Evolutionary conservation across 2,329 filamentous ascomycete genomes (phyloP).

Genomic region (Coniochaeta prunicola): DNA sequence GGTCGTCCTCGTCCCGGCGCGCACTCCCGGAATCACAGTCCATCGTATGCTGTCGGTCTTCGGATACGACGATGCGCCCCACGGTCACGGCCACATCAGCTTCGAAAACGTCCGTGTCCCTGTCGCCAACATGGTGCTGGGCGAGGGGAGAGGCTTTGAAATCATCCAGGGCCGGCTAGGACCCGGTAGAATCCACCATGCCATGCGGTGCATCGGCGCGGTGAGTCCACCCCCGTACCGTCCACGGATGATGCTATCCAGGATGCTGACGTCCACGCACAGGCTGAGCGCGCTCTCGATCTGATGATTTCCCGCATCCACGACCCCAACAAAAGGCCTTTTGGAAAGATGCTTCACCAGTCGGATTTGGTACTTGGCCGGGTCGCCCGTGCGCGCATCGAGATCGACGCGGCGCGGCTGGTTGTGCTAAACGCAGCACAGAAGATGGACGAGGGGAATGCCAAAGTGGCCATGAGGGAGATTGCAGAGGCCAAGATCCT

Average conservation of each 20-base stretch:
- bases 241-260: too few species aligned
- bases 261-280: too few species aligned
- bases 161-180: conserved; percentile 97
- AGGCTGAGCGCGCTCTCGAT: conserved; percentile 85
- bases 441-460: conserved; percentile 83
- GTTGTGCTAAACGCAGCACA: conserved; percentile 91
- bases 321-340: conserved; percentile 83
- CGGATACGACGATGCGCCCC: conserved; percentile 93
- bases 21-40: conserved; percentile 77
- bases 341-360: conserved; percentile 77
- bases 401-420: conserved; percentile 87
- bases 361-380: conserved; percentile 95
- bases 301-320: conserved; percentile 94
- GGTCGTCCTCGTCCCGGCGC: conserved; percentile 78
- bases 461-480: conserved; percentile 84
- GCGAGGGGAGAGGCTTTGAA: conserved; percentile 91
- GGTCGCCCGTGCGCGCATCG: conserved; percentile 84
- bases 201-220: conserved; percentile 90
- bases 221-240: too few species aligned
- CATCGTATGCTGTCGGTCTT: conserved; percentile 91
- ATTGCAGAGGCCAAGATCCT: conserved; percentile 95
- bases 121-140: conserved; percentile 75
- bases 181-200: conserved; percentile 94
- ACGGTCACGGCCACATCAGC: conserved; percentile 88
- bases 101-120: conserved; percentile 91